Evolutionary conservation across 352 stramenopile genomes (phyloP).

Genomic region (Globisporangium canariense): DNA sequence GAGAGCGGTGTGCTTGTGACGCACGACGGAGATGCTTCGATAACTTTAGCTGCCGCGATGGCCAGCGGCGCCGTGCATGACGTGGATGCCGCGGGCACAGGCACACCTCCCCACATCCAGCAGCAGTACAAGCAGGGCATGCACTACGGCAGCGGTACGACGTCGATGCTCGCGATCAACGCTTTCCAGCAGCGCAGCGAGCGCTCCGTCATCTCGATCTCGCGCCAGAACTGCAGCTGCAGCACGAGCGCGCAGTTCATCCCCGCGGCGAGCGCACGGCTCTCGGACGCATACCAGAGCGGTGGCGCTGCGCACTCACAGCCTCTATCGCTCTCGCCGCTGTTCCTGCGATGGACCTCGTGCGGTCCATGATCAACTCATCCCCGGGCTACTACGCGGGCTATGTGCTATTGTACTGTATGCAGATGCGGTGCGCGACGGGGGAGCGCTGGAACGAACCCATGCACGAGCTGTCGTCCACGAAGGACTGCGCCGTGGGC

Average conservation of each 20-base stretch:
- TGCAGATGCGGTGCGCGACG: conserved; percentile 76
- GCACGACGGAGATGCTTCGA: no score
- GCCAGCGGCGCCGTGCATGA: not conserved
- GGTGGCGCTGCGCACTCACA: not conserved
- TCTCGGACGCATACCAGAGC: not conserved
- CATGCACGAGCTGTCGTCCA: conserved; percentile 69
- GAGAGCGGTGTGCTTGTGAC: not conserved
- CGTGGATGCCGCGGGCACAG: no score
- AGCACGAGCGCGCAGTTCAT: not conserved
- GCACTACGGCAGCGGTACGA: conserved; percentile 10
- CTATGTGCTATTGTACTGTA: not conserved
- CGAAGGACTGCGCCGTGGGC: conserved; percentile 26
- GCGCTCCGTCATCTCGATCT: conserved; percentile 1
- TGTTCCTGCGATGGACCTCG: conserved; percentile 8
- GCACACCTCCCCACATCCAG: not conserved
- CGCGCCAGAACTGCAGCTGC: conserved; percentile 4
- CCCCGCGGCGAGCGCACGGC: not conserved
- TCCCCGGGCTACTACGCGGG: conserved; percentile 40
- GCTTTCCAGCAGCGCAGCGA: conserved; percentile 14
- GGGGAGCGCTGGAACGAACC: conserved; percentile 87
- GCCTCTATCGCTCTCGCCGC: not conserved
- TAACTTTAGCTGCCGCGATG: not conserved
- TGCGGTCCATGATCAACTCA: conserved; percentile 13
- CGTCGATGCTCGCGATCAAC: conserved; percentile 17
- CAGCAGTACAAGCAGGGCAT: conserved; percentile 29